Percentiles rank a stretch among this genome's conserved stretches.
phyloP scores from a whole-genome alignment of 2,329 filamentous ascomycete genomes.

The Samsoniella hepiali region DNA sequence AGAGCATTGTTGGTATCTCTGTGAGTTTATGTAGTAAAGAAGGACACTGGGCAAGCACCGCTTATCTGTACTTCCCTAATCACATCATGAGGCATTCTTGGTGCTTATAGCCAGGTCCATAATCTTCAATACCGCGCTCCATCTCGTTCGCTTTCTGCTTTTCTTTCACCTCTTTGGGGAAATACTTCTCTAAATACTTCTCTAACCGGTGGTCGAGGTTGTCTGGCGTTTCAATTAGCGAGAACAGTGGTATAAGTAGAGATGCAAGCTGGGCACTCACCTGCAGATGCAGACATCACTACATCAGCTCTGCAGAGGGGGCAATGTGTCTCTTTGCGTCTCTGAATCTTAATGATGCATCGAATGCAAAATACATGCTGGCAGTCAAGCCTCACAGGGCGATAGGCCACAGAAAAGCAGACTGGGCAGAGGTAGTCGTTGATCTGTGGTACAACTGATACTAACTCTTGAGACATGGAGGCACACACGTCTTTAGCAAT shows the following conservation, averaged over 20 bases:
- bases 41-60: neutral
- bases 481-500: constrained; percentile 75
- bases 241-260: neutral
- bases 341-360: constrained; percentile 77
- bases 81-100: constrained; percentile 61
- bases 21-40: neutral
- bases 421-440: constrained; percentile 82
- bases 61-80: constrained; percentile 17
- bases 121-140: constrained; percentile 70
- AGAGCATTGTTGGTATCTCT: neutral
- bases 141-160: constrained; percentile 70
- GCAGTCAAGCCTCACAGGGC: constrained; percentile 74
- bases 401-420: constrained; percentile 75
- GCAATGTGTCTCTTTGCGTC: constrained; percentile 63
- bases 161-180: constrained; percentile 65
- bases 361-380: constrained; percentile 79
- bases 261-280: constrained; percentile 38
- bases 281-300: constrained; percentile 65
- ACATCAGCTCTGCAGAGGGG: constrained; percentile 73
- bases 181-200: constrained; percentile 70
- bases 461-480: constrained; percentile 67
- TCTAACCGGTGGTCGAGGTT: constrained; percentile 68
- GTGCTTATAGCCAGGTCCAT: constrained; percentile 62
- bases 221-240: constrained; percentile 38
- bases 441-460: constrained; percentile 74